These are phyloP conservation scores for Hyaloscypha bicolor DNA, from an alignment of 495 filamentous ascomycete species.

Conservation along the genomic window DNA sequence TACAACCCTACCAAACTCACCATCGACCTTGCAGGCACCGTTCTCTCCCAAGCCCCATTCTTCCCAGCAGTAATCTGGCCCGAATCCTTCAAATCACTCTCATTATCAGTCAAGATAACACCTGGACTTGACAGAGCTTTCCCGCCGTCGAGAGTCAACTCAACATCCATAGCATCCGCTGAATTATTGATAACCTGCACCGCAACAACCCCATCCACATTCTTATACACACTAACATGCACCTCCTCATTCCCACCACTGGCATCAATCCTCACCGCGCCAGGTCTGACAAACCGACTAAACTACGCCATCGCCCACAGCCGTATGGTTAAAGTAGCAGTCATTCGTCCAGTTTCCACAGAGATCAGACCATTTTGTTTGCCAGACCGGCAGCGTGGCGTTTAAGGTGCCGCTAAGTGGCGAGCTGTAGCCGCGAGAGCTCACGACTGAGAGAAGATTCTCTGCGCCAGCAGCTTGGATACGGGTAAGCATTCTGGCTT, in stretches of 20 bases:
- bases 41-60: not conserved
- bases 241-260: not conserved
- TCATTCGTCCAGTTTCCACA: conserved; percentile 40
- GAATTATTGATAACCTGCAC: not conserved
- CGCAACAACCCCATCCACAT: conserved; percentile 1
- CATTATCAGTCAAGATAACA: not conserved
- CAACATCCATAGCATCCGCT: not conserved
- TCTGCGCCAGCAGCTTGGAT: conserved; percentile 46
- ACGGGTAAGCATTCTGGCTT: conserved; percentile 41
- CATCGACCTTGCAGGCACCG: not conserved
- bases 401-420: conserved; percentile 27
- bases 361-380: conserved; percentile 52
- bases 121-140: not conserved
- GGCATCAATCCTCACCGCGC: conserved; percentile 2
- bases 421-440: conserved; percentile 51
- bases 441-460: conserved; percentile 44
- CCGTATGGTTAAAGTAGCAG: conserved; percentile 50
- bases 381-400: conserved; percentile 47
- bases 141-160: not conserved
- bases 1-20: not conserved
- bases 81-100: not conserved
- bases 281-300: conserved; percentile 1
- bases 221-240: not conserved
- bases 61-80: not conserved
- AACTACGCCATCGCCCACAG: conserved; percentile 5